Evolutionary conservation across 495 filamentous ascomycete species (phyloP).

Genomic region (Arthonia radiata): DNA sequence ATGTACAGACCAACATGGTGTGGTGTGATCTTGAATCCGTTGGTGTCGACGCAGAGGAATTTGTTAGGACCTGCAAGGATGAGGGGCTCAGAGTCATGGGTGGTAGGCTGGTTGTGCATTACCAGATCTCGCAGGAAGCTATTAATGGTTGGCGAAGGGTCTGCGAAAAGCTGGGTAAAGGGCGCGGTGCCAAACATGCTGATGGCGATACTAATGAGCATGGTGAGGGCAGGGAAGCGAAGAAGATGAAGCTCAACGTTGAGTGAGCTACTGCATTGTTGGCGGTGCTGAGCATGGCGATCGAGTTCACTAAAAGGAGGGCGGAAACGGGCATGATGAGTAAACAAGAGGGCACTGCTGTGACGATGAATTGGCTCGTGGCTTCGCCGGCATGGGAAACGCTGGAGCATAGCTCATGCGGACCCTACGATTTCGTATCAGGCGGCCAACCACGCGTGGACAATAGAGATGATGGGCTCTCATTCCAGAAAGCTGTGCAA

Average conservation of each 20-base stretch:
- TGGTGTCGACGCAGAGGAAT: conserved; percentile 17
- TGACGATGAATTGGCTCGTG: too few species aligned
- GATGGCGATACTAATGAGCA: not conserved
- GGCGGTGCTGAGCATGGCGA: too few species aligned
- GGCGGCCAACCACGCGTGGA: too few species aligned
- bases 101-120: conserved; percentile 35
- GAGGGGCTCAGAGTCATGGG: conserved; percentile 27
- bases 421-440: too few species aligned
- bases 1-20: conserved; percentile 93
- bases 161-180: conserved; percentile 18
- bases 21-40: conserved; percentile 53
- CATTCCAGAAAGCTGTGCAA: too few species aligned
- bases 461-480: too few species aligned
- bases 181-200: not conserved
- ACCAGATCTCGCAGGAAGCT: conserved; percentile 32
- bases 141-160: conserved; percentile 21
- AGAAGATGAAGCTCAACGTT: not conserved
- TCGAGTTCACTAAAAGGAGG: too few species aligned
- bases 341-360: too few species aligned
- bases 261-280: not conserved
- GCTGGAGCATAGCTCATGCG: too few species aligned
- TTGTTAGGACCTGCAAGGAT: conserved; percentile 24
- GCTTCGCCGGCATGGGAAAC: too few species aligned
- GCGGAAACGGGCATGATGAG: too few species aligned
- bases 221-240: not conserved